Evolutionary conservation across 2,329 filamentous ascomycete genomes (phyloP).

Genomic region (Sporothrix luriei): DNA sequence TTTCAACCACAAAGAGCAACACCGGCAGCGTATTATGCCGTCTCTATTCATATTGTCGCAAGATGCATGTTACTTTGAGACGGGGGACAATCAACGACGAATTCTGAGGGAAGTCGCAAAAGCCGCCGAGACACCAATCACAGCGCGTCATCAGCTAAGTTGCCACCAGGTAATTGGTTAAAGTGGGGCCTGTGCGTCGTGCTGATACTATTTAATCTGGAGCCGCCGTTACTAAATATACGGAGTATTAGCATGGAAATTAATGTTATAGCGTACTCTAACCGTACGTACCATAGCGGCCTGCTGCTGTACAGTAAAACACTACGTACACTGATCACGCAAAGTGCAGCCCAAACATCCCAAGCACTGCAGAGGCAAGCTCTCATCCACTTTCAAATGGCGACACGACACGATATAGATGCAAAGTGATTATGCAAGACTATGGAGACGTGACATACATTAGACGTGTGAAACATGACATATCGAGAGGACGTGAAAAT

Average conservation of each 20-base stretch:
- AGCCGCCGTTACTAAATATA: slow-evolving; percentile 2
- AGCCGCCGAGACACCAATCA: neutral
- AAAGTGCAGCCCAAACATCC: no score
- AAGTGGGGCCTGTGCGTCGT: neutral
- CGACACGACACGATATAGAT: neutral
- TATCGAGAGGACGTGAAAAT: neutral
- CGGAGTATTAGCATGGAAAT: slow-evolving; percentile 4
- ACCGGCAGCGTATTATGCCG: neutral
- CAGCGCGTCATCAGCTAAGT: neutral
- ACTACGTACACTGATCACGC: neutral
- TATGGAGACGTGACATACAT: slow-evolving; percentile 6
- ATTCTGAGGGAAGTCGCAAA: neutral
- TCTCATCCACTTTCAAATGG: no score
- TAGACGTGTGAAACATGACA: neutral
- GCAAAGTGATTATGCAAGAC: neutral
- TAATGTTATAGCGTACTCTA: slow-evolving; percentile 13
- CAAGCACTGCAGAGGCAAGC: no score
- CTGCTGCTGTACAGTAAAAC: neutral
- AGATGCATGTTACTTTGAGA: no score
- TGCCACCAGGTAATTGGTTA: slow-evolving; percentile 7
- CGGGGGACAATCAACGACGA: neutral
- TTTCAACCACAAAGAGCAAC: no score
- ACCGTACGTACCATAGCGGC: neutral
- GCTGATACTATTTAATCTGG: neutral
- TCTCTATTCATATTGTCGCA: no score